These are phyloP conservation scores for Pseudotsuga menziesii DNA, from an alignment of 75 land plant genomes.

Conservation along the genomic window DNA sequence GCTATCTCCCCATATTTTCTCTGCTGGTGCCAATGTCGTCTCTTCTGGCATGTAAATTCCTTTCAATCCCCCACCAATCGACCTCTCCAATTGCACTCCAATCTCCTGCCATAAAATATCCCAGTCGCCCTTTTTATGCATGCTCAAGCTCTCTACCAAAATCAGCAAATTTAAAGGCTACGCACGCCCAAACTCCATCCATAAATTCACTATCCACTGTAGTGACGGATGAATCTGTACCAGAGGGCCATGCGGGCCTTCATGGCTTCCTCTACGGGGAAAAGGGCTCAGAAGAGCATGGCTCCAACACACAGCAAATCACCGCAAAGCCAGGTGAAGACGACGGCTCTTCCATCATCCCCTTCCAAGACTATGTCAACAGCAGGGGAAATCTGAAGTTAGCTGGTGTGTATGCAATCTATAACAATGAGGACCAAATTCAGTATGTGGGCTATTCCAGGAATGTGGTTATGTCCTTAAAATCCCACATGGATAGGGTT, in stretches of 20 bases:
- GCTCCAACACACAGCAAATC: constrained; percentile 16
- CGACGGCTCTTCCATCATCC: constrained; percentile 29
- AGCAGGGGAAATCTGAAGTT: constrained; percentile 29
- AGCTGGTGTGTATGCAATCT: constrained; percentile 41
- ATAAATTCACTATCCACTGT: constrained; percentile 17
- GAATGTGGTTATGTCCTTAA: constrained; percentile 35
- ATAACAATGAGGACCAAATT: constrained; percentile 8
- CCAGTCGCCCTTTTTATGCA: too few species aligned
- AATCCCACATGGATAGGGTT: constrained; percentile 20
- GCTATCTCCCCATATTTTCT: too few species aligned
- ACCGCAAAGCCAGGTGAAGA: constrained; percentile 32
- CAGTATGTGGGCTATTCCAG: constrained; percentile 48
- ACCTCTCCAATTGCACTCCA: too few species aligned
- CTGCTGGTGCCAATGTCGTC: too few species aligned
- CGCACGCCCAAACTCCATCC: too few species aligned
- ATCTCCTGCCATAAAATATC: too few species aligned
- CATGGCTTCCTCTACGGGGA: constrained; percentile 54
- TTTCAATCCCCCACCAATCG: too few species aligned
- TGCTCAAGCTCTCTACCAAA: too few species aligned
- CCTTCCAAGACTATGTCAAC: constrained; percentile 24
- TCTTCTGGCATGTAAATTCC: too few species aligned
- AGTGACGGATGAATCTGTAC: constrained; percentile 44
- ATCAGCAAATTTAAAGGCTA: too few species aligned
- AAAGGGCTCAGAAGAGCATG: constrained; percentile 41
- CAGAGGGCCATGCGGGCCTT: constrained; percentile 45